These are phyloP conservation scores for Eragrostis nindensis DNA, from an alignment of 176 grass and related monocot species.

Conservation along the genomic window DNA sequence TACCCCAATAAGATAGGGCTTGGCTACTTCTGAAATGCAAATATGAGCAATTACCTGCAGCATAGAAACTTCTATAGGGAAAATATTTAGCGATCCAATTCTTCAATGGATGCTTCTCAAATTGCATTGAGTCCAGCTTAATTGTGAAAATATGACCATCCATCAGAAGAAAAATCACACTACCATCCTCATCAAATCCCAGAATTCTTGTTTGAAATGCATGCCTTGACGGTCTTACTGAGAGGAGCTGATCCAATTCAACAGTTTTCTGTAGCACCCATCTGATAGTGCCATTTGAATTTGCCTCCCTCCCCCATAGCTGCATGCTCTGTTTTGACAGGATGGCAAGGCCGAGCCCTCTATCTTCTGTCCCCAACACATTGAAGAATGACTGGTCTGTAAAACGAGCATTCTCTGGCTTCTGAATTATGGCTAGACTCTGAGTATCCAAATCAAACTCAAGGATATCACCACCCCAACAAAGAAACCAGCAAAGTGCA, in stretches of 20 bases:
- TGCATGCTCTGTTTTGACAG: not conserved
- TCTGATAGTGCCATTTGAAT: not conserved
- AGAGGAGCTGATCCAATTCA: not conserved
- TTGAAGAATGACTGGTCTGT: not conserved
- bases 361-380: not conserved
- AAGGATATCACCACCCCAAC: not conserved
- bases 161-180: not conserved
- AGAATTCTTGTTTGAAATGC: not conserved
- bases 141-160: not conserved
- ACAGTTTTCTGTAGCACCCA: conserved; percentile 10
- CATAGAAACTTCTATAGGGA: conserved; percentile 21
- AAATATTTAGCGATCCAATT: not conserved
- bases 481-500: not conserved
- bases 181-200: conserved; percentile 26
- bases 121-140: not conserved
- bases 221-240: not conserved
- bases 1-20: too few relatives aligned
- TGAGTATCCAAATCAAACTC: not conserved
- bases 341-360: not conserved
- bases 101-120: not conserved
- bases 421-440: not conserved
- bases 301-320: not conserved
- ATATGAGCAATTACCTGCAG: conserved; percentile 17
- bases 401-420: not conserved
- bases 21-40: not conserved